Conservation (phyloP, 2,329 filamentous ascomycete species). For the Fusarium napiforme region DNA sequence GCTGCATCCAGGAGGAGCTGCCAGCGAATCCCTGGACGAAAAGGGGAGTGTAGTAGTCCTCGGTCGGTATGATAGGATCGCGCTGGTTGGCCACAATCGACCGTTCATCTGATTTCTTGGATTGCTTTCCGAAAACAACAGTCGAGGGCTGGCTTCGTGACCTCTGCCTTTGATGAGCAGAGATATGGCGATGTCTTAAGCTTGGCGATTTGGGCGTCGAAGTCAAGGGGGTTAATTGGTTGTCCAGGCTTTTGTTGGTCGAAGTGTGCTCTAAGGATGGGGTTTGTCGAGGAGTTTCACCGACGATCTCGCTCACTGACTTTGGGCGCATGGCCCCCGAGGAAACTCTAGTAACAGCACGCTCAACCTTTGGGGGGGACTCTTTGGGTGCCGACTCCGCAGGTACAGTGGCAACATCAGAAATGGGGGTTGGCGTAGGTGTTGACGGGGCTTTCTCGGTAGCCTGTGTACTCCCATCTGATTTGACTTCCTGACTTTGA, state of each 20-base stretch:
- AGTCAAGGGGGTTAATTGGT: conserved; percentile 55
- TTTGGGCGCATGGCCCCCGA: conserved; percentile 78
- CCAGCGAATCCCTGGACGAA: conserved; percentile 69
- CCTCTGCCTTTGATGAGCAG: conserved; percentile 62
- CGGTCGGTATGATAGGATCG: conserved; percentile 59
- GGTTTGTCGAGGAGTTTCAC: conserved; percentile 60
- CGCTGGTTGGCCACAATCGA: conserved; percentile 54
- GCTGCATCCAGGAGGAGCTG: conserved; percentile 69
- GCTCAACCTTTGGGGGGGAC: conserved; percentile 47
- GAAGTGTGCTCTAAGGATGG: conserved; percentile 50
- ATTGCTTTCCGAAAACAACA: conserved; percentile 81
- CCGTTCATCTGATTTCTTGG: conserved; percentile 61
- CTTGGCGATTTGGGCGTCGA: conserved; percentile 58
- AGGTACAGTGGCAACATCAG: not conserved
- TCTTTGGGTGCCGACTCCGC: conserved; percentile 31
- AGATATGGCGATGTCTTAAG: conserved; percentile 43
- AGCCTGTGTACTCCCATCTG: conserved; percentile 18
- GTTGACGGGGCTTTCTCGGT: conserved; percentile 21
- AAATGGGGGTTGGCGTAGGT: not conserved
- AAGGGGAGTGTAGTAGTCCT: conserved; percentile 73
- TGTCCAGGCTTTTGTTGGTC: conserved; percentile 45
- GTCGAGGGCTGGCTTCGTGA: conserved; percentile 76
- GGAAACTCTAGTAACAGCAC: conserved; percentile 75
- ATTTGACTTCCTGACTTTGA: conserved; percentile 1
- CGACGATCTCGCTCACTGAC: conserved; percentile 78